These are phyloP conservation scores for Piper longum DNA, from an alignment of 164 flowering plant genomes.

Conservation along the genomic window DNA sequence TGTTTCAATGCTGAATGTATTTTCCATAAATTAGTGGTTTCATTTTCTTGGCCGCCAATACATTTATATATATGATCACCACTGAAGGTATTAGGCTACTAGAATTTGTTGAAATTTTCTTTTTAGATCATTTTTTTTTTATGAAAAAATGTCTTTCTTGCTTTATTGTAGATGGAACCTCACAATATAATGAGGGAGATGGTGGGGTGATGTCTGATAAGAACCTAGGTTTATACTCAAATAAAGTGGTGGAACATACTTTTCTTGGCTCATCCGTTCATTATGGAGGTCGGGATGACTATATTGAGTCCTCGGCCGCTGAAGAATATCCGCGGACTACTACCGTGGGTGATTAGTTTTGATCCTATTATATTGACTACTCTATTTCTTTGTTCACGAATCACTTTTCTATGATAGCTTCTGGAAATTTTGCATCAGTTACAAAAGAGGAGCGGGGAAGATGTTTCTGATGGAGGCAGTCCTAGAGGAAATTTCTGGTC, in stretches of 20 bases:
- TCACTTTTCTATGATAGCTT: background rate
- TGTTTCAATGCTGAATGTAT: background rate
- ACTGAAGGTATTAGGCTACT: no score
- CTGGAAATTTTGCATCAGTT: slow-evolving; percentile 20
- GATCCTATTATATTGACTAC: background rate
- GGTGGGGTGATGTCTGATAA: slow-evolving; percentile 13
- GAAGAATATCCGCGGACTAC: slow-evolving; percentile 20
- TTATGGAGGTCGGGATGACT: slow-evolving; percentile 76
- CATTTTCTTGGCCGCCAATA: background rate
- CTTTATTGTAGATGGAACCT: slow-evolving; percentile 7
- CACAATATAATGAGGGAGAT: slow-evolving; percentile 10
- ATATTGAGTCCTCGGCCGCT: slow-evolving; percentile 25
- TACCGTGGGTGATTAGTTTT: slow-evolving; percentile 29
- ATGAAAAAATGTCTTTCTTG: slow-evolving; percentile 1
- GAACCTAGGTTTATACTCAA: slow-evolving; percentile 23
- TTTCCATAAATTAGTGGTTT: background rate
- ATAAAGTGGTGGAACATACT: slow-evolving; percentile 39
- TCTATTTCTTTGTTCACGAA: no score
- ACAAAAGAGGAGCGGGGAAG: slow-evolving; percentile 46
- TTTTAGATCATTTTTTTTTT: background rate
- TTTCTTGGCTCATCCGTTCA: slow-evolving; percentile 65
- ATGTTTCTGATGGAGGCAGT: slow-evolving; percentile 32
- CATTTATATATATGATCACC: no score
- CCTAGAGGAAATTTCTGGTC: slow-evolving; percentile 64
- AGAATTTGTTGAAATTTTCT: background rate